Conservation (phyloP, 169 alveolate genomes). For the Eimeria praecox region DNA sequence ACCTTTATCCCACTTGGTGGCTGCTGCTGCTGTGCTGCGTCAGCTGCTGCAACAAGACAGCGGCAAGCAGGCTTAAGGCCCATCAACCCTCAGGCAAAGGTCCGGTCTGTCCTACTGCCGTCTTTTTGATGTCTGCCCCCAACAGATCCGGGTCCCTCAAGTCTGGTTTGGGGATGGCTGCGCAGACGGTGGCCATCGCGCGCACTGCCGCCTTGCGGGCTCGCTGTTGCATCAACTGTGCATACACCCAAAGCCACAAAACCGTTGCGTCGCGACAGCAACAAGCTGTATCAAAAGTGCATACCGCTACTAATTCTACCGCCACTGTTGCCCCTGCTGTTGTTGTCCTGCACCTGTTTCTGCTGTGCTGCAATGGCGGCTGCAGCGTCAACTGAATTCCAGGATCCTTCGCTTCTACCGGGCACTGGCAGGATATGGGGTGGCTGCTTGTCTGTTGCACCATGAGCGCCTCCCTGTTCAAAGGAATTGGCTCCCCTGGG, state of each 20-base stretch:
- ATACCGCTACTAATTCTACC: not conserved
- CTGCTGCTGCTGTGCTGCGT: not conserved
- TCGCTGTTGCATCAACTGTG: conserved; percentile 65
- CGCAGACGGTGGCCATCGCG: conserved; percentile 76
- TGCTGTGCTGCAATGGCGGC: conserved; percentile 76
- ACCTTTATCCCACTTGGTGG: not conserved
- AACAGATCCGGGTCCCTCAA: conserved; percentile 59
- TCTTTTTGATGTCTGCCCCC: conserved; percentile 56
- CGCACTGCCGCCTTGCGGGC: conserved; percentile 69
- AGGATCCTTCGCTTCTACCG: conserved; percentile 53
- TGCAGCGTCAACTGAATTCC: conserved; percentile 76
- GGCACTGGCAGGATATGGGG: conserved; percentile 69
- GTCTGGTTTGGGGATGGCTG: conserved; percentile 63
- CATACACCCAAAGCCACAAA: conserved; percentile 16
- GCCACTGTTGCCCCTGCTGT: not conserved
- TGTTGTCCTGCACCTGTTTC: conserved; percentile 53
- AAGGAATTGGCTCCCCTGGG: not conserved
- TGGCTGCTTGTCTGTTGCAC: conserved; percentile 36
- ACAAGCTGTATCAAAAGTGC: not conserved
- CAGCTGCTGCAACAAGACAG: not conserved
- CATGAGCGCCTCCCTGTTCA: conserved; percentile 53
- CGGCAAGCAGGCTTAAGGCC: not conserved
- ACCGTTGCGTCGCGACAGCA: not conserved
- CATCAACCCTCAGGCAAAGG: not conserved
- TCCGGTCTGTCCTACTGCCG: conserved; percentile 32